Evolutionary conservation across 495 filamentous ascomycete species (phyloP), one percentile per base, ranked within the genome.

Genomic region (Rhypophila decipiens): DNA sequence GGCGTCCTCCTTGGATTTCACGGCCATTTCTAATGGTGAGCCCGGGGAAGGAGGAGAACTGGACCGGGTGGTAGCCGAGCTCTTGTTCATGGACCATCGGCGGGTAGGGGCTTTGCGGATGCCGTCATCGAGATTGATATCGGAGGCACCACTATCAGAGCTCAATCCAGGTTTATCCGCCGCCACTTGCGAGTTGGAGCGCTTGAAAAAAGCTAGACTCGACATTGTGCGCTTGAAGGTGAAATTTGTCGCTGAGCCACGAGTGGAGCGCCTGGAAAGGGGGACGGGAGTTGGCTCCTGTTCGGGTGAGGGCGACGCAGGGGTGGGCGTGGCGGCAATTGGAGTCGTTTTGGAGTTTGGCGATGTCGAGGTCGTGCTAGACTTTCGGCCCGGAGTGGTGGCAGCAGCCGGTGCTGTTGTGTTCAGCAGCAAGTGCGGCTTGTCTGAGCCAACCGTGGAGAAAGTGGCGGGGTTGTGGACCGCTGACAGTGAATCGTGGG

Each of bases 11-110:
- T 58, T 60, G 17, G 59, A 46, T 42, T 39, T 61, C 22, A 55
- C 42, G 19, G 53, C 52, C 56, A 57, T 66, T 44, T 69, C 69
- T 15, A 64, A 40, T 7, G 67, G 59, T 23, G 75, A 75, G 35
- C 59, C 61, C 11, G 73, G 75, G 20, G 75, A 78, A 3, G 75
- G 75, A 17, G 75, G 75, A 11, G 74, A 63, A 49, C 72, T 77
- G 19, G 75, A 76, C 51, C 71, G 64, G n/a, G 72, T 76, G 19
- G 72, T 74, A 44, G 55, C 50, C 47, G 59, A 61, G 24, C 73
- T 74, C 44, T 58, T 67, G 43, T 69, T 63, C 55, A 70, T 66
- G 2, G 73, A 78, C 61, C 69, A 73, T 22, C 71, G 67, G 23
- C 71, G 68, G 20, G 51, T 57, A 21, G 56, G 57, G 24, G 39